Base-by-base conservation (phyloP, 257 asterid genomes). In the Ligustrum vulgare region DNA sequence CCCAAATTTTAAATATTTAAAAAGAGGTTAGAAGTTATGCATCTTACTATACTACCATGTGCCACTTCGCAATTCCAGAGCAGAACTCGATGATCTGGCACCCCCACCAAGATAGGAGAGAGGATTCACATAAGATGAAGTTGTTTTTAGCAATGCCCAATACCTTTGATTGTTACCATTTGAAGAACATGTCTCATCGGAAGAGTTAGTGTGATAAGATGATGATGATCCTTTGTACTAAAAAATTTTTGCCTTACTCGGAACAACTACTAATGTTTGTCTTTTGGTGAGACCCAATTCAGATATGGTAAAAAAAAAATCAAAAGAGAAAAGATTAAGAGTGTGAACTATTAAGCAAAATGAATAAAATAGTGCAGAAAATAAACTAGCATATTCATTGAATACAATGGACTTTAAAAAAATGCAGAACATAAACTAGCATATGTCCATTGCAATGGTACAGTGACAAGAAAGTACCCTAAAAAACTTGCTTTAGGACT, bases 231-330 rank as follows among this genome's bases (percentile, higher is more conserved):
- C 89, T 79, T 84, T 28, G 76, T 79, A 67, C 62, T 58, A 82
- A 33, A 74, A 72, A 67, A 22, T 74, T 37, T 78, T 76, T 37
- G 47, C 81, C 72, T 64, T 78, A 32, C 67, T 80, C 56, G 77
- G 87, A 83, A 94, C 89, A 67, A 92, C 94, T 37, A 92, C 35
- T 67, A 94, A 76, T 79, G 99, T 91, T 72, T 94, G 99, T 82
- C 99, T 89, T 73, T 88, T 84, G 76, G 47, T 80, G 74, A 94
- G 84, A 65, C 90, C 93, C 90, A 94, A 77, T 63, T 91, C 97
- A 75, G 89, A 82, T 75, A n/a, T n/a, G n/a, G n/a, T n/a, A n/a
- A n/a, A n/a, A n/a, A 63, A 60, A 32, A 5, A 33, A 3, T n/a
- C n/a, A 65, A 13, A 34, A 49, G 69, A 56, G 63, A 81, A 70